Percentiles rank a stretch among this genome's conserved stretches.
Evolutionary conservation across 495 filamentous ascomycete genomes (phyloP).

Genomic region (Letharia lupina): DNA sequence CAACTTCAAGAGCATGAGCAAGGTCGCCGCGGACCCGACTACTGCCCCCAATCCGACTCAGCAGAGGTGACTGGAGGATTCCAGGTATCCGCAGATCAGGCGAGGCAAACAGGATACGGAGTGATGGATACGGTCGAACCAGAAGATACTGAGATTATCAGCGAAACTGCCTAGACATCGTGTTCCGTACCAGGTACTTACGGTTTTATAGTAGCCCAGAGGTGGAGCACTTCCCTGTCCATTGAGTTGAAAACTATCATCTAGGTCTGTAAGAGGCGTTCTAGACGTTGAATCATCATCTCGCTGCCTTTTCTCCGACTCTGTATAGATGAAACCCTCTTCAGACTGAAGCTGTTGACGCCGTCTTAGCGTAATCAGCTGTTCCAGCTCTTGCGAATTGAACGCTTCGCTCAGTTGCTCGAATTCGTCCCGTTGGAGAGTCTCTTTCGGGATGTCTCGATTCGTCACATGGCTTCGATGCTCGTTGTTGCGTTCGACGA

Average conservation of each 20-base stretch:
- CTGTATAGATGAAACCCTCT: conserved; percentile 3
- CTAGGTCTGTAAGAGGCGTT: conserved; percentile 7
- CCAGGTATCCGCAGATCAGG: conserved; percentile 53
- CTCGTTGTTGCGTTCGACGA: conserved; percentile 28
- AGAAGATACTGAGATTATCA: conserved; percentile 46
- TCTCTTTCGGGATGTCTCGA: conserved; percentile 19
- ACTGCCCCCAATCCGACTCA: conserved; percentile 47
- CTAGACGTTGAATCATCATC: background rate
- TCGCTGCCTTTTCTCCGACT: background rate
- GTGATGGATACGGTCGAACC: conserved; percentile 52
- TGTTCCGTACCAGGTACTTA: conserved; percentile 22
- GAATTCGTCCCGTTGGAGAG: conserved; percentile 34
- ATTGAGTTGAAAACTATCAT: conserved; percentile 13
- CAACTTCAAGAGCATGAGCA: conserved; percentile 44
- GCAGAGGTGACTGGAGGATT: conserved; percentile 52
- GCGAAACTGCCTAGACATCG: background rate
- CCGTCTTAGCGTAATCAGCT: conserved; percentile 30
- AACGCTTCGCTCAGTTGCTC: conserved; percentile 50
- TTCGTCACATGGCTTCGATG: background rate
- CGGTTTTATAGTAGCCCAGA: conserved; percentile 41
- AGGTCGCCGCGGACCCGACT: conserved; percentile 48
- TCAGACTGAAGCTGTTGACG: conserved; percentile 21
- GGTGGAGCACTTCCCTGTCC: conserved; percentile 16
- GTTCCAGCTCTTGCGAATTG: conserved; percentile 46
- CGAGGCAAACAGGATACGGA: conserved; percentile 56